Evolutionary conservation across 2,329 filamentous ascomycete genomes (phyloP).

Genomic region (Ophiostoma triangulosporum): DNA sequence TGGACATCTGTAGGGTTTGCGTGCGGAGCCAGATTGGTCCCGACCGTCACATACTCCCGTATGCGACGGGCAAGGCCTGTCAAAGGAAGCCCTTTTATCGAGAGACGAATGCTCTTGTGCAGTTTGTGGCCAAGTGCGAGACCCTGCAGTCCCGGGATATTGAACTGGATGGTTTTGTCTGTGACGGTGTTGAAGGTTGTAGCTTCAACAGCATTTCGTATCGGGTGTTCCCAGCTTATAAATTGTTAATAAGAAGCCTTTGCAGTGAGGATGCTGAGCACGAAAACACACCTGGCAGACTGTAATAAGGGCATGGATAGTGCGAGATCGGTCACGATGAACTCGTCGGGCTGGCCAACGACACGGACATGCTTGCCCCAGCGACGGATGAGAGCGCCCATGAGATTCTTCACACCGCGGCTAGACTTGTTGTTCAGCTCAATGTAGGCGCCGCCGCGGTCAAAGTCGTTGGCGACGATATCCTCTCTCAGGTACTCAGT

Average conservation of each 20-base stretch:
- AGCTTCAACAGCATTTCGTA: background rate
- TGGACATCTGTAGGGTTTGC: background rate
- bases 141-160: slow-evolving; percentile 6
- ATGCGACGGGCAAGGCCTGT: slow-evolving; percentile 4
- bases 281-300: background rate
- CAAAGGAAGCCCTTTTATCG: slow-evolving; percentile 2
- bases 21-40: background rate
- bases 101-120: background rate
- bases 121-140: slow-evolving; percentile 5
- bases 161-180: background rate
- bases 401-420: background rate
- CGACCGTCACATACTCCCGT: background rate
- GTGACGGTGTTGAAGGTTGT: background rate
- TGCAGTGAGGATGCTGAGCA: no score
- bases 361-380: background rate
- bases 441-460: background rate
- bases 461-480: no score
- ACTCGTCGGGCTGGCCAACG: slow-evolving; percentile 19
- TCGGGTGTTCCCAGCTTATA: slow-evolving; percentile 4
- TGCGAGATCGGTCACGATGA: background rate
- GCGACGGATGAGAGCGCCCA: background rate
- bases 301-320: background rate
- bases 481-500: background rate
- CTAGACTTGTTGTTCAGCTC: background rate
- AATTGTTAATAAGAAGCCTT: no score